A percentile compares a stretch with the other conserved stretches of the same genome.
These are phyloP conservation scores for Aureobasidium pullulans DNA, from an alignment of 2,329 filamentous ascomycete genomes.

Conservation along the genomic window DNA sequence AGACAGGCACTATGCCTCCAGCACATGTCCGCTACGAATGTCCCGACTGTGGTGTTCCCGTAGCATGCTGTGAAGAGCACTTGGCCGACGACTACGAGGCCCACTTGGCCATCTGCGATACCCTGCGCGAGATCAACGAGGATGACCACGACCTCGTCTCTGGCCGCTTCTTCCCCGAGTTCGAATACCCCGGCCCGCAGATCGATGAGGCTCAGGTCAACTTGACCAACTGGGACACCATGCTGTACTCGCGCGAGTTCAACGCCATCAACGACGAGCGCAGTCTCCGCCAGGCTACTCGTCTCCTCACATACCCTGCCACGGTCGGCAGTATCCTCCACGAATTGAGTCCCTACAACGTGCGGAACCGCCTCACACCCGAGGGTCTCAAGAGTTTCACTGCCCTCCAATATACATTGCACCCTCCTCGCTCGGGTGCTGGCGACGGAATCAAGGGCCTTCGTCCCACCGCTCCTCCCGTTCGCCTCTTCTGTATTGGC, in stretches of 20 bases:
- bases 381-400: conserved; percentile 85
- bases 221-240: conserved; percentile 98
- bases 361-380: conserved; percentile 70
- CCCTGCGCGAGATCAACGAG: conserved; percentile 87
- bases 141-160: conserved; percentile 93
- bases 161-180: conserved; percentile 87
- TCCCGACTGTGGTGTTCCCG: conserved; percentile 87
- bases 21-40: conserved; percentile 90
- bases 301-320: conserved; percentile 85
- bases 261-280: conserved; percentile 85
- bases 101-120: conserved; percentile 88
- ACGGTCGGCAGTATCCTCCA: conserved; percentile 89
- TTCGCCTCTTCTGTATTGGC: conserved; percentile 87
- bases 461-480: conserved; percentile 74
- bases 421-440: conserved; percentile 74
- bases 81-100: conserved; percentile 94
- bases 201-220: conserved; percentile 90
- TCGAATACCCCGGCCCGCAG: conserved; percentile 80
- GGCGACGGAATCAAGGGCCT: conserved; percentile 69
- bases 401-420: conserved; percentile 89
- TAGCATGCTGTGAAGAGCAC: conserved; percentile 90
- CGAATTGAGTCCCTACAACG: conserved; percentile 85
- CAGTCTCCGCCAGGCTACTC: conserved; percentile 85
- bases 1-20: conserved; percentile 56
- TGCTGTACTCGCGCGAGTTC: conserved; percentile 87